Evolutionary conservation across 140 eudicot species (phyloP).

Genomic region (Oenanthe javanica): DNA sequence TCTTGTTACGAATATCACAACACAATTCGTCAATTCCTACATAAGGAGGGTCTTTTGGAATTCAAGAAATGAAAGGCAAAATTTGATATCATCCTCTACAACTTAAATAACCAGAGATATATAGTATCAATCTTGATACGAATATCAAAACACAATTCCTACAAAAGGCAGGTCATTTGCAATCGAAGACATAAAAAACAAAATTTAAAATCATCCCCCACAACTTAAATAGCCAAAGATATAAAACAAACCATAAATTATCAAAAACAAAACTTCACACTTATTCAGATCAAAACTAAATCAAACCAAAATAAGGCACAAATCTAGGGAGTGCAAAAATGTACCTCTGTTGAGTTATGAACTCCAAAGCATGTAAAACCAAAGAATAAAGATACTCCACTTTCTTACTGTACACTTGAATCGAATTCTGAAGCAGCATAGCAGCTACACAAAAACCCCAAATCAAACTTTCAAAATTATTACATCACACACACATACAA

Average conservation of each 20-base stretch:
- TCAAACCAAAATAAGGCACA: background rate
- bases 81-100: background rate
- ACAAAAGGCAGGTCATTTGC: background rate
- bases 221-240: background rate
- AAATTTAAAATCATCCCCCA: background rate
- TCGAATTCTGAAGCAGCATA: conserved; percentile 79
- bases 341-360: conserved; percentile 77
- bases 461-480: background rate
- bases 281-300: background rate
- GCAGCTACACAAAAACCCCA: conserved; percentile 59
- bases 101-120: background rate
- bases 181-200: background rate
- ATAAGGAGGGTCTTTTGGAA: background rate
- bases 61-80: background rate
- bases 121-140: background rate
- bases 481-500: background rate
- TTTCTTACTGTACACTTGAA: conserved; percentile 88
- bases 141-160: background rate
- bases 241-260: background rate
- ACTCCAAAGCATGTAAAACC: conserved; percentile 87
- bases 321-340: background rate
- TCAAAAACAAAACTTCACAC: background rate
- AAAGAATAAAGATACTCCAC: conserved; percentile 84
- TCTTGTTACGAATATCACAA: background rate
- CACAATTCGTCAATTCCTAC: background rate